phyloP scores from a whole-genome alignment of 129 eudicot genomes.

The Artemisia annua region DNA sequence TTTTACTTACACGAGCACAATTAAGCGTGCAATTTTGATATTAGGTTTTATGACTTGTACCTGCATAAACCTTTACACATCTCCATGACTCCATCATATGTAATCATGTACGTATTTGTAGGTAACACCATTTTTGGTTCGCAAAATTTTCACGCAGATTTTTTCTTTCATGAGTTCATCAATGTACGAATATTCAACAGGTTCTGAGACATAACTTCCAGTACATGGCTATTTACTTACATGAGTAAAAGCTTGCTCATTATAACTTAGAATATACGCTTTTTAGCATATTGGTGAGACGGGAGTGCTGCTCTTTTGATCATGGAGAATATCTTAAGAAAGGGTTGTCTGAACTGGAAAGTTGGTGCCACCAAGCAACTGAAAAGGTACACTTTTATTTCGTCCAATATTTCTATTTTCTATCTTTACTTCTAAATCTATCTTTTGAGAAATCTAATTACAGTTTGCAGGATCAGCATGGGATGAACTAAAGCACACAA shows the following conservation, averaged over 20 bases:
- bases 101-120: conserved; percentile 24
- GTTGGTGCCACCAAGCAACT: conserved; percentile 83
- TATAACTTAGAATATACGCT: conserved; percentile 3
- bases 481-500: conserved; percentile 95
- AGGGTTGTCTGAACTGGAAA: conserved; percentile 76
- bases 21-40: background rate
- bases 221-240: conserved; percentile 16
- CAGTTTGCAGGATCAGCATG: conserved; percentile 94
- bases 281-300: conserved; percentile 78
- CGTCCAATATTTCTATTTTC: background rate
- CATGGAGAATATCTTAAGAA: conserved; percentile 89
- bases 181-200: conserved; percentile 93
- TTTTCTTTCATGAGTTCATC: conserved; percentile 86
- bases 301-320: conserved; percentile 91
- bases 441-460: conserved; percentile 15
- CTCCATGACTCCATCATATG: conserved; percentile 5
- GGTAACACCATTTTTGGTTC: conserved; percentile 92
- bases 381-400: conserved; percentile 52
- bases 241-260: background rate
- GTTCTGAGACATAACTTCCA: conserved; percentile 35
- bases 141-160: conserved; percentile 84
- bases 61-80: background rate
- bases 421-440: conserved; percentile 1
- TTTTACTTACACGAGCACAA: background rate
- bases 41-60: background rate